Percentiles rank a stretch among this genome's conserved stretches.
phyloP scores from a whole-genome alignment of 176 grass and related monocot species.

The Eragrostis curvula region DNA sequence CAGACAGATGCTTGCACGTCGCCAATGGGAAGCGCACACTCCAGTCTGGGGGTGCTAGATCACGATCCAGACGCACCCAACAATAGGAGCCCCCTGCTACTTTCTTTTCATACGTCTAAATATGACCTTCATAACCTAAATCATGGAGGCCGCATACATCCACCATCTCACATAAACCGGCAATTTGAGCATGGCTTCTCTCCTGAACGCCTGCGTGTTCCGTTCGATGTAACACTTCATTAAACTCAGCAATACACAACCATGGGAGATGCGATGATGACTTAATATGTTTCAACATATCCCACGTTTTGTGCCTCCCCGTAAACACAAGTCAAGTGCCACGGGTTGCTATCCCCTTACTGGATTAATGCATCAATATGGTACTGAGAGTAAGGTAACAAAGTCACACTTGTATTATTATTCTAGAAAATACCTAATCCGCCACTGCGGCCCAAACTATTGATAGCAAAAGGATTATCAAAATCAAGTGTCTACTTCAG shows the following conservation, averaged over 20 bases:
- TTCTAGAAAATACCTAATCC: not conserved
- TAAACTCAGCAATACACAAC: not conserved
- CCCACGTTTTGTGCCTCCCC: not conserved
- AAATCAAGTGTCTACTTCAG: not conserved
- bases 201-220: not conserved
- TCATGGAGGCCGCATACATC: not conserved
- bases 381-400: not conserved
- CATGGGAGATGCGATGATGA: not conserved
- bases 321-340: not conserved
- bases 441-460: too few relatives aligned
- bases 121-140: slow-evolving; percentile 2
- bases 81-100: not conserved
- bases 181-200: not conserved
- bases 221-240: not conserved
- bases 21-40: not conserved
- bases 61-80: not conserved
- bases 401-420: not conserved
- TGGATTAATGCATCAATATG: not conserved
- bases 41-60: not conserved
- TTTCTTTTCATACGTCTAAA: too few relatives aligned
- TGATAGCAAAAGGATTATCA: not conserved
- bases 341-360: not conserved
- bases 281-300: not conserved
- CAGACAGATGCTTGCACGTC: not conserved
- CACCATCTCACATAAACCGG: not conserved